Conservation (phyloP, 305 asterid genomes). For the Withania somnifera region DNA sequence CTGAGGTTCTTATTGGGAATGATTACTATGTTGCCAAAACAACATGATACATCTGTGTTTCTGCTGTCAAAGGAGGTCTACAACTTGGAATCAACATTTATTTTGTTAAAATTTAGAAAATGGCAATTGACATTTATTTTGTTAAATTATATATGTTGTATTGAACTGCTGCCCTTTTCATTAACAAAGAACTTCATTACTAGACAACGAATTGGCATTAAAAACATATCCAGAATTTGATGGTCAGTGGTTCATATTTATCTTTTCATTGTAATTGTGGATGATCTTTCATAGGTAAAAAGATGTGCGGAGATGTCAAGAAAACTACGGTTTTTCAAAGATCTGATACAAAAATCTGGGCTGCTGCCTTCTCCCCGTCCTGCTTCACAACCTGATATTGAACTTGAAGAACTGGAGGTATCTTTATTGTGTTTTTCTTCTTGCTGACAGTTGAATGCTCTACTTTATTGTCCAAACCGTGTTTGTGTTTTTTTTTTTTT, state of each 20-base stretch:
- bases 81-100: neutral
- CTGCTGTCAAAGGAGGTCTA: neutral
- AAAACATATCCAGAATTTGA: neutral
- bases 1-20: neutral
- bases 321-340: conserved; percentile 78
- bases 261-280: neutral
- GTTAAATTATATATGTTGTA: neutral
- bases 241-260: neutral
- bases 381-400: conserved; percentile 76
- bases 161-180: neutral
- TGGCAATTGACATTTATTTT: neutral
- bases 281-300: conserved; percentile 52
- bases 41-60: neutral
- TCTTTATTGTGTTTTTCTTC: conserved; percentile 11
- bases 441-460: neutral
- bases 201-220: neutral
- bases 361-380: conserved; percentile 48
- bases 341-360: conserved; percentile 86
- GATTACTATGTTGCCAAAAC: neutral
- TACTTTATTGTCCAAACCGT: neutral
- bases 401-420: conserved; percentile 93
- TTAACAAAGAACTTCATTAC: neutral
- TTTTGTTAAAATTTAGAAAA: too few species aligned
- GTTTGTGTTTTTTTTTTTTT: neutral
- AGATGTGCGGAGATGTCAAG: conserved; percentile 98